Evolutionary conservation across 768 basidiomycete genomes (phyloP), one percentile per base, ranked within the genome.

Genomic region (Tricholoma bakamatsutake): DNA sequence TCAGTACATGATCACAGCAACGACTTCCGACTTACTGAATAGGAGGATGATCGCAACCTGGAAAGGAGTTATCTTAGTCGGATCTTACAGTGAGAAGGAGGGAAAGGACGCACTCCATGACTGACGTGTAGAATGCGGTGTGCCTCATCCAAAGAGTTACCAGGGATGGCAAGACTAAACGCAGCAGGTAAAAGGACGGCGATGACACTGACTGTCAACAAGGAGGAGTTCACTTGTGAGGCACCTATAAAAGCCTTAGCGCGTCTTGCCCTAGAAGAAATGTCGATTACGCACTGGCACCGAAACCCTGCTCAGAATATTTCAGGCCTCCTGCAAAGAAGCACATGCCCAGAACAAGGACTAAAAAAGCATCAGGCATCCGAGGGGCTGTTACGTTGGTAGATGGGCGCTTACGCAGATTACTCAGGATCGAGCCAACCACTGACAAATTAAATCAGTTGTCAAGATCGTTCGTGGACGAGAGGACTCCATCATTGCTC

Each of bases 261-360:
- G 33, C 49, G 27, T 21, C 3, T 30, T 15, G 4, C 1, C 12
- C 5, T 10, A 24, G 12, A 18, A 45, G 31, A 71, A 35, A 77
- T 72, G 30, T 74, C 58, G 56, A 72, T 31, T 52, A 74, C 87
- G 64, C 59, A 89, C 89, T 84, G 39, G 79, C 71, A 48, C 85
- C 84, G 62, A 91, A 89, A 1, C 85, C 89, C 70, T 92, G 90
- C 61, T 91, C 86, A 17, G 85, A 87, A 64, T 82, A 92, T 61
- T 80, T 80, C 50, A 84, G 71, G 17, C 90, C 90, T 54, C 90
- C 90, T 18, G 87, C 89, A 61, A 93, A 92, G 72, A 93, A 93
- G 64, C 90, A 92, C 91, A 93, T 91, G 49, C 91, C 91, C 30
- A 93, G 77, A 15, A 93, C 84, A 50, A 94, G 77, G 33, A 92